Base-by-base conservation (phyloP, 805 yeast species). In the Clavispora carvajalis region DNA sequence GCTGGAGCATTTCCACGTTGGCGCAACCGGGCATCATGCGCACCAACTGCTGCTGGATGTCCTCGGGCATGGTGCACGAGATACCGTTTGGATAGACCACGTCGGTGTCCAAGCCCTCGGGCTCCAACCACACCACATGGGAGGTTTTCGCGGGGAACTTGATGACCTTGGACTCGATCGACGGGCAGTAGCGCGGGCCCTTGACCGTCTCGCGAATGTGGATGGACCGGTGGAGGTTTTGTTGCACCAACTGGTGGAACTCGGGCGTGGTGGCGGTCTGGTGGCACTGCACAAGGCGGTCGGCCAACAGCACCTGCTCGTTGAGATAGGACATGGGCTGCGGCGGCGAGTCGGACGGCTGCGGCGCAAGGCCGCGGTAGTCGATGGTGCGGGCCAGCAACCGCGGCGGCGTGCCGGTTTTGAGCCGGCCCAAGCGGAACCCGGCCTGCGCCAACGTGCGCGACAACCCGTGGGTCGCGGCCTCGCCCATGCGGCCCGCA, bases 151-250 rank as follows among this genome's bases (percentile, higher is more conserved):
- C 85, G 2, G 86, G 71, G 57, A 93, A 93, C 48, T 88, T 75
- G 30, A 85, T 75, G 22, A 93, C 70, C 57, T 93, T 93, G 5
- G 95, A 80, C 59, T 93, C 99, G 37, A 93, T 79, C 0, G 98
- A 91, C 1, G 99, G 99, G 62, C 99, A 93, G 59, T 93, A 93
- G 22, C 99, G 67, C 2, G 99, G 99, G 0, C 99, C 99, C 52
- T 86, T 86, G 5, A 91, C 95, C 0, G 95, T 84, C 62, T 93
- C 98, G 44, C 90, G 67, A 23, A 93, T 91, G 60, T 93, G 99
- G 6, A 93, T 78, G 4, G 96, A 81, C 53, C 85, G 77, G 56
- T 86, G 84, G 35, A 93, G 67, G 55, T 93, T 91, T 1, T 70
- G 62, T 11, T 79, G 64, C 16, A 93, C 68, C 29, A 87, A 63